Percentiles rank a stretch among this genome's conserved stretches.
Conservation (phyloP, 177 flowering plant genomes). For the Tripterygium wilfordii region DNA sequence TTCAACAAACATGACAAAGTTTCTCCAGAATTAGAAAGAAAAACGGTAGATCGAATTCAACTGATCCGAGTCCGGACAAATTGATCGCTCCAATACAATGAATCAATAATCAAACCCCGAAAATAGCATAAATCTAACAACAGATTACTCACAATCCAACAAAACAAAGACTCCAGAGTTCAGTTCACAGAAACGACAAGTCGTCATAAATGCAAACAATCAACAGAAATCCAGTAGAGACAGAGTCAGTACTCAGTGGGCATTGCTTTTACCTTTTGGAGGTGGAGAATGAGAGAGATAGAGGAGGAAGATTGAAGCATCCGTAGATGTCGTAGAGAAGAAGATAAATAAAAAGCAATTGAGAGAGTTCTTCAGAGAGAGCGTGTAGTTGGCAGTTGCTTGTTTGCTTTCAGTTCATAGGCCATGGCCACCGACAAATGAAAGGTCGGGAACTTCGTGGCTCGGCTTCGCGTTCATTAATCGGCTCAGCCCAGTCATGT, state of each 20-base stretch:
- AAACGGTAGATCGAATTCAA: too few relatives aligned
- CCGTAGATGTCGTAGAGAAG: constrained; percentile 16
- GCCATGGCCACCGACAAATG: constrained; percentile 16
- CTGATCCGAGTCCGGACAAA: too few relatives aligned
- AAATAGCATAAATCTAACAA: neutral
- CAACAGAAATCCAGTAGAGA: neutral
- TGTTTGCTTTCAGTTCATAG: too few relatives aligned
- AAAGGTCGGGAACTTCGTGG: neutral
- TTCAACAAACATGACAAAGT: too few relatives aligned
- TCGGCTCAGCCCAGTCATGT: too few relatives aligned
- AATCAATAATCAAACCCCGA: too few relatives aligned
- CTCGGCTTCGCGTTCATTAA: neutral
- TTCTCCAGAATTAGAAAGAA: too few relatives aligned
- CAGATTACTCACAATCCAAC: neutral
- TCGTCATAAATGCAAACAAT: neutral
- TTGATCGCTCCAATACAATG: too few relatives aligned
- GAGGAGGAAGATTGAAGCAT: neutral
- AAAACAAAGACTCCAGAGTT: too few relatives aligned
- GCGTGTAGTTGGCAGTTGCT: constrained; percentile 7
- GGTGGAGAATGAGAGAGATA: neutral
- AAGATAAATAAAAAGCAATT: constrained; percentile 19
- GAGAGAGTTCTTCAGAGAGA: constrained; percentile 16
- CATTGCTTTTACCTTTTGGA: too few relatives aligned
- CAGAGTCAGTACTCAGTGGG: neutral
- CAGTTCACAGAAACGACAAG: constrained; percentile 1